Percentiles rank a stretch among this genome's conserved stretches.
Evolutionary conservation across 495 filamentous ascomycete species (phyloP).

Genomic region (Xylaria flabelliformis): DNA sequence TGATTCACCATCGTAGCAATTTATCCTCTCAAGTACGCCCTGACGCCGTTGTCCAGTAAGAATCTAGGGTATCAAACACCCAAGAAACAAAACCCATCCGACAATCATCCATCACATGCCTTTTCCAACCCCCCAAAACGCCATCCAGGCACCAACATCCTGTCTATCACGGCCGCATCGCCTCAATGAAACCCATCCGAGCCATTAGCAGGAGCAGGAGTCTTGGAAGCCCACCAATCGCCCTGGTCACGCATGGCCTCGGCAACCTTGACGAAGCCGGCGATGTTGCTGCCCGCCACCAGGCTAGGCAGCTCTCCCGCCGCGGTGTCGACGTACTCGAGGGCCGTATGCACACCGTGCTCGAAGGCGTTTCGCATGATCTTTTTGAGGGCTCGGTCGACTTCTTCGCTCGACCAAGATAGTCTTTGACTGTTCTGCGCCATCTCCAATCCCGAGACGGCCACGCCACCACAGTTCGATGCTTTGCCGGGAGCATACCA

Average conservation of each 20-base stretch:
- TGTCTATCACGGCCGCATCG: neutral
- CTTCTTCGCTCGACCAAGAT: slow-evolving; percentile 85
- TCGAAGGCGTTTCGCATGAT: slow-evolving; percentile 97
- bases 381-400: slow-evolving; percentile 86
- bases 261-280: slow-evolving; percentile 95
- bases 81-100: neutral
- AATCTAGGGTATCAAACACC: neutral
- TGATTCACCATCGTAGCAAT: slow-evolving; percentile 4
- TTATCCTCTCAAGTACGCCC: neutral
- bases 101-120: neutral
- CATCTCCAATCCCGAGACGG: slow-evolving; percentile 98
- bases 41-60: slow-evolving; percentile 1
- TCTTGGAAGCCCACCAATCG: slow-evolving; percentile 79
- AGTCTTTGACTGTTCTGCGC: slow-evolving; percentile 93
- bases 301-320: slow-evolving; percentile 88
- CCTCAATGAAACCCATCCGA: neutral
- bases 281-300: slow-evolving; percentile 94
- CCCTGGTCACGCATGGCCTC: slow-evolving; percentile 95
- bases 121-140: neutral
- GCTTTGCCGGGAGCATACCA: slow-evolving; percentile 98
- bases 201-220: neutral
- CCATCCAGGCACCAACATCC: neutral
- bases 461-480: slow-evolving; percentile 96
- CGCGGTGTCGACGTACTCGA: slow-evolving; percentile 77
- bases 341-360: slow-evolving; percentile 87